Conservation (phyloP, 495 filamentous ascomycete species). For the Emericellopsis terricola region DNA sequence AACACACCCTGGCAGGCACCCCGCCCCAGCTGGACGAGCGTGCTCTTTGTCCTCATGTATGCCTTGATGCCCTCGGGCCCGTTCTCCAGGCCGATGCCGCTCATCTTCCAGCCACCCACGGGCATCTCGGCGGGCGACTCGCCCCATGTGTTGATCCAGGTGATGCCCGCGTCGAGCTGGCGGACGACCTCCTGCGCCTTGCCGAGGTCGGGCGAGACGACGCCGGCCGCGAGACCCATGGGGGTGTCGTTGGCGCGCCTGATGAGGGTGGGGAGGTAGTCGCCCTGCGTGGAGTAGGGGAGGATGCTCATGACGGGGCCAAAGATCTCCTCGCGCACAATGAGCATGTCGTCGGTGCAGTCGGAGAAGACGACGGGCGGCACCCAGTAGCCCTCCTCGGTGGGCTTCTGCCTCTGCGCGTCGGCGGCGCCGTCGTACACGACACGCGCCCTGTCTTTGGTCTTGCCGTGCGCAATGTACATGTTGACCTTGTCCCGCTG, state of each 20-base stretch:
- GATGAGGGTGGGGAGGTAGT: constrained; percentile 56
- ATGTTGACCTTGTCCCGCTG: constrained; percentile 15
- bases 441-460: constrained; percentile 9
- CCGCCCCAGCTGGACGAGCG: constrained; percentile 53
- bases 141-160: constrained; percentile 32
- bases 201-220: constrained; percentile 60
- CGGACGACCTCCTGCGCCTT: constrained; percentile 50
- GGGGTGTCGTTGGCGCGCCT: constrained; percentile 54
- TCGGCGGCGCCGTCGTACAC: constrained; percentile 11
- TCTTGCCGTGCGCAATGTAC: constrained; percentile 18
- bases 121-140: constrained; percentile 32
- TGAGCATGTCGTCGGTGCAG: constrained; percentile 44
- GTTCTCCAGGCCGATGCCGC: constrained; percentile 34
- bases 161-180: constrained; percentile 48
- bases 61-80: constrained; percentile 54
- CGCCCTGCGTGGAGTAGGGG: constrained; percentile 41
- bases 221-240: constrained; percentile 57
- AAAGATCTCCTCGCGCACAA: constrained; percentile 31
- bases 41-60: constrained; percentile 71
- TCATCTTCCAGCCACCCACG: constrained; percentile 31
- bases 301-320: constrained; percentile 62
- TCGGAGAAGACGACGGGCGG: constrained; percentile 56
- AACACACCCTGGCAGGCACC: constrained; percentile 51
- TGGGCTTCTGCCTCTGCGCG: constrained; percentile 2
- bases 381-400: constrained; percentile 44